Evolutionary conservation across 495 filamentous ascomycete species (phyloP), one percentile per base, ranked within the genome.

Genomic region (Collariella sp.): DNA sequence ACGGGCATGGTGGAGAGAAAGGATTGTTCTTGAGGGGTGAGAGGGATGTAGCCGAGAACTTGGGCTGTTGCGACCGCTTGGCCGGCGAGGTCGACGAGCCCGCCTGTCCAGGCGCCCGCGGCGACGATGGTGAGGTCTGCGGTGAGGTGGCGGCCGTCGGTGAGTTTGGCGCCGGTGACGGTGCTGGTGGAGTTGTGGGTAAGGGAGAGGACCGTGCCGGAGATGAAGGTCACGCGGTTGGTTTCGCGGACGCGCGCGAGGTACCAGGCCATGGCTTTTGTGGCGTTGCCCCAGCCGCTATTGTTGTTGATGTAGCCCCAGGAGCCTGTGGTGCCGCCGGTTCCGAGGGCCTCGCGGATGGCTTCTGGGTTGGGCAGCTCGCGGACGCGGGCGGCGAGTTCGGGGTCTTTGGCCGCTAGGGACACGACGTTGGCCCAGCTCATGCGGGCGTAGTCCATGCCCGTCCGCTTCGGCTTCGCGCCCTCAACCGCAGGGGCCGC

Each of bases 271-370:
- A 96, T 89, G 10, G 79, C 78, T 0, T 74, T 81, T 41, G 83
- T 86, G 0, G 91, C 89, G 62, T 98, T 80, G 6, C 81, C 87
- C 91, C 91, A 96, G 2, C 93, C 93, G 47, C 80, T 83, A 1
- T 73, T 76, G 62, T 76, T 73, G 65, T 96, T 98, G 41, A 94
- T 67, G 69, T 98, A 98, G 2, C 91, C 91, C 57, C 79, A 77
- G 15, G 70, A 69, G 38, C 88, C 78, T 53, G 78, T 67, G 60
- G 71, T 63, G 54, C 79, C 73, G 46, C 76, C 70, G 2, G 75
- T 75, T 9, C 72, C 70, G 13, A 73, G 57, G 3, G 65, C 74
- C 47, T 63, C 72, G 59, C 72, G 60, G 39, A 85, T 76, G 9
- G 76, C 78, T 5, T 72, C 77, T 18, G 71, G 56, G 12, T 70